Conservation (phyloP, 2,329 filamentous ascomycete species). For the Calonectria hongkongensis region DNA sequence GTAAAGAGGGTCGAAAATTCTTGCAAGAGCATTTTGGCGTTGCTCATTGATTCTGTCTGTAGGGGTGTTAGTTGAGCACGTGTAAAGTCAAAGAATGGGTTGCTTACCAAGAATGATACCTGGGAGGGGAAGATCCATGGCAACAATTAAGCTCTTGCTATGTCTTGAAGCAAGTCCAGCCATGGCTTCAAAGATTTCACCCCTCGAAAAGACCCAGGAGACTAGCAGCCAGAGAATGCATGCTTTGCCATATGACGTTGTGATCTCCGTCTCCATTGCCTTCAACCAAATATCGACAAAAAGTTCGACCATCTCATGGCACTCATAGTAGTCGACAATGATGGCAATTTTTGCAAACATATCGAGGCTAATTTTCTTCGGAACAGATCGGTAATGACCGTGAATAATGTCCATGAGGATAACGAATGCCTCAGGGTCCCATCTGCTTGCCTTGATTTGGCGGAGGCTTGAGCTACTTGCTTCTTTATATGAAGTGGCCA, state of each 20-base stretch:
- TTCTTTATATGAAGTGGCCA: conserved; percentile 31
- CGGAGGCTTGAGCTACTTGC: conserved; percentile 19
- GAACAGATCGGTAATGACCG: conserved; percentile 50
- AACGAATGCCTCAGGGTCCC: conserved; percentile 55
- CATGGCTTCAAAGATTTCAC: conserved; percentile 19
- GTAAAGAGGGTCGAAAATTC: conserved; percentile 20
- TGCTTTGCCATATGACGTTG: conserved; percentile 27
- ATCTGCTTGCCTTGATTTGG: conserved; percentile 44
- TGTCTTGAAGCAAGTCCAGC: conserved; percentile 35
- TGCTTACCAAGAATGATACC: conserved; percentile 19
- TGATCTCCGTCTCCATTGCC: neutral
- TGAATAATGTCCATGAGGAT: conserved; percentile 57
- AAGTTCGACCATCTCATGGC: conserved; percentile 51
- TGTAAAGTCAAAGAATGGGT: neutral
- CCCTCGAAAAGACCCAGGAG: conserved; percentile 43
- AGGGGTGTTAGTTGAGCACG: neutral
- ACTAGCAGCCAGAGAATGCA: conserved; percentile 39
- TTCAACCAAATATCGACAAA: conserved; percentile 43
- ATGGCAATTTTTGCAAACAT: conserved; percentile 54
- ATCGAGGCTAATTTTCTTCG: conserved; percentile 46
- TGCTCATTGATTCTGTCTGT: conserved; percentile 30
- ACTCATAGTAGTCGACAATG: conserved; percentile 57
- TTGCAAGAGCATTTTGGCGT: conserved; percentile 6
- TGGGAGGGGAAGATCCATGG: conserved; percentile 24
- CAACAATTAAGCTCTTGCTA: conserved; percentile 30